phyloP scores from a whole-genome alignment of 495 filamentous ascomycete genomes.

The Ascobolus immersus region DNA sequence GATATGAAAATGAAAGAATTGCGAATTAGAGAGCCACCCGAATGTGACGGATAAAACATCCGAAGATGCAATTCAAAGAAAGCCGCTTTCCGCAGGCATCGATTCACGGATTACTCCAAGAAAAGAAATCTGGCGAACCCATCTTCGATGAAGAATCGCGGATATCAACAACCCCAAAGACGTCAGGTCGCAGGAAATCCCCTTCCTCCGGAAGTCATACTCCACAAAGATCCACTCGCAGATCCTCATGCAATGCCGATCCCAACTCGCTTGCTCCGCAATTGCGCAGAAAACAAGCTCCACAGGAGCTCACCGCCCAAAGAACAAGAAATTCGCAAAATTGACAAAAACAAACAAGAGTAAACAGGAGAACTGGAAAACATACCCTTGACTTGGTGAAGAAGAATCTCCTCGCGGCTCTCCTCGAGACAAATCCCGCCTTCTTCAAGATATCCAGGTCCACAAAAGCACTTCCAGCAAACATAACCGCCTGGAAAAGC shows the following conservation, averaged over 20 bases:
- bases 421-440: constrained; percentile 43
- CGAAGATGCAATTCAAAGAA: no score
- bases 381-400: constrained; percentile 55
- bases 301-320: no score
- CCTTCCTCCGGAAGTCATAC: background rate
- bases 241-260: no score
- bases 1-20: constrained; percentile 10
- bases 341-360: background rate
- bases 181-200: background rate
- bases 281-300: no score
- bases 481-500: constrained; percentile 63
- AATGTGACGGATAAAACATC: background rate
- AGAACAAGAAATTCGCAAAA: background rate
- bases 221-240: no score
- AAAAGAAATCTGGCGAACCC: no score
- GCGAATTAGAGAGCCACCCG: background rate
- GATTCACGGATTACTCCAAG: no score
- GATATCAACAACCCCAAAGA: no score
- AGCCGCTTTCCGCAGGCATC: no score
- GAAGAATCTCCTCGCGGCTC: constrained; percentile 50
- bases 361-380: background rate
- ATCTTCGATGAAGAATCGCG: no score
- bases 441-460: constrained; percentile 40
- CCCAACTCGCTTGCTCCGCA: no score
- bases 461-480: constrained; percentile 51